Evolutionary conservation across 495 filamentous ascomycete genomes (phyloP).

Genomic region (Penicillium bovifimosum): DNA sequence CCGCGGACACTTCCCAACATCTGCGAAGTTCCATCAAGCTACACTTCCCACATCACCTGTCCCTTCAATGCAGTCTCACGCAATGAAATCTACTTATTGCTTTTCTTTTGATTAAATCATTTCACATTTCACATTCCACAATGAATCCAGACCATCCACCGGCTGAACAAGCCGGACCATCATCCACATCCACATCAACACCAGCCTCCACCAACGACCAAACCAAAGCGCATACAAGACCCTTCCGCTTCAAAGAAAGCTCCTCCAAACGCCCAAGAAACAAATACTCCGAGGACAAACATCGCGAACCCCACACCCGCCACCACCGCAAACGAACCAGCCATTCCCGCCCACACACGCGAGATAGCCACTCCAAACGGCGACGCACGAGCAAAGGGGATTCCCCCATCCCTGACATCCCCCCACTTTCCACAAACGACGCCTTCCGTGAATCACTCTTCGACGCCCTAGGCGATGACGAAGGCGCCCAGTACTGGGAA

Average conservation of each 20-base stretch:
- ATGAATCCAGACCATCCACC: background rate
- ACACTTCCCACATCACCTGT: background rate
- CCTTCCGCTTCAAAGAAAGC: background rate
- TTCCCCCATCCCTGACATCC: constrained; percentile 1
- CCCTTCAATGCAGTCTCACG: background rate
- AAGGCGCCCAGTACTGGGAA: constrained; percentile 93
- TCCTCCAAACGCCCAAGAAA: background rate
- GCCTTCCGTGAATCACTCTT: constrained; percentile 96
- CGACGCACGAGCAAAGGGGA: constrained; percentile 16
- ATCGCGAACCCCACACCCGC: background rate
- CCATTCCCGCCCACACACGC: constrained; percentile 13
- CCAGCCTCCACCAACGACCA: background rate
- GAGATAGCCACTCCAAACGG: constrained; percentile 10
- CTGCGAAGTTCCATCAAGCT: background rate
- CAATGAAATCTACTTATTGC: background rate
- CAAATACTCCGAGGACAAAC: background rate
- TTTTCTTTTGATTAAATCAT: background rate
- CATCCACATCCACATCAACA: background rate
- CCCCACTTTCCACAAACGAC: constrained; percentile 47
- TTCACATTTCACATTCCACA: background rate
- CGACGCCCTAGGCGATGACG: constrained; percentile 97
- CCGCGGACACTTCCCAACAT: background rate
- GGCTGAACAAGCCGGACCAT: background rate
- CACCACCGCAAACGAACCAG: constrained; percentile 20
- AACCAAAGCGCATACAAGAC: background rate